Percentiles rank a stretch among this genome's conserved stretches.
Conservation (phyloP, 352 stramenopile species). For the Pythium sukuiense region DNA sequence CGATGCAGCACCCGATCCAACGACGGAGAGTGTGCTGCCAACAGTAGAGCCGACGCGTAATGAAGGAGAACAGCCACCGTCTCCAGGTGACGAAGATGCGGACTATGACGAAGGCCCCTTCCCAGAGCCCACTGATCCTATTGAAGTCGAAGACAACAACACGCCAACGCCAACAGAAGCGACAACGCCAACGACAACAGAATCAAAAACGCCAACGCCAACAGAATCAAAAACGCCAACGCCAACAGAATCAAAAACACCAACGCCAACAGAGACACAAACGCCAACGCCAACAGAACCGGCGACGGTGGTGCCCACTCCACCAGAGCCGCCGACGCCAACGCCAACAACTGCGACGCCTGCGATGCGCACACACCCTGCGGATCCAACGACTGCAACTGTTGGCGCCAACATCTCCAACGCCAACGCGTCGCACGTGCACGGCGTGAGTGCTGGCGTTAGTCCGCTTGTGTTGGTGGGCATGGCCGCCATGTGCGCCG, state of each 20-base stretch:
- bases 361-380: neutral
- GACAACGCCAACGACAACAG: neutral
- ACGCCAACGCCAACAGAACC: slow-evolving; percentile 1
- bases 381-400: slow-evolving; percentile 10
- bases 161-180: neutral
- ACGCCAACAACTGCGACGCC: slow-evolving; percentile 5
- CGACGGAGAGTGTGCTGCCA: neutral
- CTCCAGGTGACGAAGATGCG: neutral
- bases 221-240: neutral
- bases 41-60: neutral
- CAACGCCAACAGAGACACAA: neutral
- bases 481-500: slow-evolving; percentile 16
- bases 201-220: neutral
- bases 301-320: slow-evolving; percentile 3
- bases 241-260: slow-evolving; percentile 4
- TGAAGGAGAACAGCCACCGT: neutral
- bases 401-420: slow-evolving; percentile 13
- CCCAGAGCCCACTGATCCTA: slow-evolving; percentile 12
- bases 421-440: slow-evolving; percentile 6
- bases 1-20: neutral
- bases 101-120: slow-evolving; percentile 4
- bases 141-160: neutral
- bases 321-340: neutral
- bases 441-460: slow-evolving; percentile 9
- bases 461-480: slow-evolving; percentile 14